Percentiles rank a stretch among this genome's conserved stretches.
These are phyloP conservation scores for Musa beccarii DNA, from an alignment of 176 grass and related monocot genomes.

Conservation along the genomic window DNA sequence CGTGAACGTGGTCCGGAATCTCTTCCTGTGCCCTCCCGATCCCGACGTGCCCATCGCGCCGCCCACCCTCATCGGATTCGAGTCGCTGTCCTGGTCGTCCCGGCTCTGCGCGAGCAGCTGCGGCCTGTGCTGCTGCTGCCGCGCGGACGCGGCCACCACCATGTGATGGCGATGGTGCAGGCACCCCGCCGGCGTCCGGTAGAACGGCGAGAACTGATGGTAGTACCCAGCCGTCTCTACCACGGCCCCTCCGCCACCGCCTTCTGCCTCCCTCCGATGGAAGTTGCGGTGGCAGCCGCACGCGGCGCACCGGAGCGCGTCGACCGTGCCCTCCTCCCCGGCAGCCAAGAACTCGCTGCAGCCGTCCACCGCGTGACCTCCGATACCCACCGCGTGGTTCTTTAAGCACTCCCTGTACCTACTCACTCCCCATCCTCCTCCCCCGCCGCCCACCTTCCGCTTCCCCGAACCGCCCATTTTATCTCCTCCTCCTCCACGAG, in stretches of 20 bases:
- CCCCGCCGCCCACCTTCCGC: slow-evolving; percentile 3
- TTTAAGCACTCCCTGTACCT: slow-evolving; percentile 79
- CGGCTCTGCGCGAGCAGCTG: slow-evolving; percentile 24
- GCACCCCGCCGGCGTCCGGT: not conserved
- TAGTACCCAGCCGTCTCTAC: not conserved
- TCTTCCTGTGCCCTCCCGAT: slow-evolving; percentile 18
- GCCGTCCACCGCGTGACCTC: slow-evolving; percentile 67
- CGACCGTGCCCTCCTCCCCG: slow-evolving; percentile 54
- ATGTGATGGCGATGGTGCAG: slow-evolving; percentile 4
- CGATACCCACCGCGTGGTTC: slow-evolving; percentile 73
- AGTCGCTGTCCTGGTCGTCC: slow-evolving; percentile 37
- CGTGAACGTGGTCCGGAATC: slow-evolving; percentile 39
- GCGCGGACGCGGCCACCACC: not conserved
- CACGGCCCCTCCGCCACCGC: not conserved
- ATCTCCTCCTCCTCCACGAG: not conserved
- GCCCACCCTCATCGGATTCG: slow-evolving; percentile 16
- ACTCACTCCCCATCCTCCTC: not conserved
- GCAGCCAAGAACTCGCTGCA: slow-evolving; percentile 90
- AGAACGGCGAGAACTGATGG: not conserved
- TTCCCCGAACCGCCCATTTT: slow-evolving; percentile 1
- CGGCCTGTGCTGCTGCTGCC: not conserved
- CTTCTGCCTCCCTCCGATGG: slow-evolving; percentile 40
- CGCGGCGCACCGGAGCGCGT: slow-evolving; percentile 72
- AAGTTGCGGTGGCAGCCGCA: slow-evolving; percentile 89
- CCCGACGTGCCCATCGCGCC: slow-evolving; percentile 20